phyloP scores from a whole-genome alignment of 1,284 basidiomycete species.

The Fistulinella staudtii region DNA sequence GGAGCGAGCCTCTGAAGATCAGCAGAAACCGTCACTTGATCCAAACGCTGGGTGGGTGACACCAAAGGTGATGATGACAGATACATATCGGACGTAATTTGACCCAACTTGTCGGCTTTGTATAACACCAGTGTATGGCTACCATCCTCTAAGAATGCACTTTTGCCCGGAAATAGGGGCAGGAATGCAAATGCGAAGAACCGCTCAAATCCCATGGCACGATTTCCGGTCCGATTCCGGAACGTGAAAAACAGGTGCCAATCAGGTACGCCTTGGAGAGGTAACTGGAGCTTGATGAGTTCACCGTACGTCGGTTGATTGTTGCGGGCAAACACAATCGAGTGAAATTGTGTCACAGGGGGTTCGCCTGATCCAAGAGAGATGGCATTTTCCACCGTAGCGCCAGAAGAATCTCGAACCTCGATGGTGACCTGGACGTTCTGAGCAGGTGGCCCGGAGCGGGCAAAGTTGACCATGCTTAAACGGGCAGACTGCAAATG shows the following conservation, averaged over 20 bases:
- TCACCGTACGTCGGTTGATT: slow-evolving; percentile 90
- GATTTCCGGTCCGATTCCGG: slow-evolving; percentile 69
- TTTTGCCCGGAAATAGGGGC: slow-evolving; percentile 77
- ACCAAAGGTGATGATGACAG: slow-evolving; percentile 63
- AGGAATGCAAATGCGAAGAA: slow-evolving; percentile 94
- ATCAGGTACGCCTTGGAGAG: slow-evolving; percentile 63
- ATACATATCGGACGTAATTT: slow-evolving; percentile 64
- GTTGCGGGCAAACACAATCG: slow-evolving; percentile 85
- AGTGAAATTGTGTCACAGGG: slow-evolving; percentile 76
- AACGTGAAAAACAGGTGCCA: slow-evolving; percentile 97
- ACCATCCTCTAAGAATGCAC: slow-evolving; percentile 88
- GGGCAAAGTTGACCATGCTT: slow-evolving; percentile 60
- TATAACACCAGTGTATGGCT: slow-evolving; percentile 85
- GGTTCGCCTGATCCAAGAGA: slow-evolving; percentile 86
- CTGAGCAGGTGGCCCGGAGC: slow-evolving; percentile 49
- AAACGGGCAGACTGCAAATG: slow-evolving; percentile 48
- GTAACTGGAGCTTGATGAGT: slow-evolving; percentile 84
- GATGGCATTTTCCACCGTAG: slow-evolving; percentile 70
- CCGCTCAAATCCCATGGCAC: slow-evolving; percentile 52
- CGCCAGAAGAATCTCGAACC: slow-evolving; percentile 76
- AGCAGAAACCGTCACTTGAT: slow-evolving; percentile 55
- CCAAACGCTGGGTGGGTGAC: slow-evolving; percentile 49
- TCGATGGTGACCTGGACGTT: slow-evolving; percentile 92
- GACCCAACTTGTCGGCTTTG: slow-evolving; percentile 64
- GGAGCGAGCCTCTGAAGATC: slow-evolving; percentile 65